phyloP scores from a whole-genome alignment of 331 rosid species.

The Malus hybrid region DNA sequence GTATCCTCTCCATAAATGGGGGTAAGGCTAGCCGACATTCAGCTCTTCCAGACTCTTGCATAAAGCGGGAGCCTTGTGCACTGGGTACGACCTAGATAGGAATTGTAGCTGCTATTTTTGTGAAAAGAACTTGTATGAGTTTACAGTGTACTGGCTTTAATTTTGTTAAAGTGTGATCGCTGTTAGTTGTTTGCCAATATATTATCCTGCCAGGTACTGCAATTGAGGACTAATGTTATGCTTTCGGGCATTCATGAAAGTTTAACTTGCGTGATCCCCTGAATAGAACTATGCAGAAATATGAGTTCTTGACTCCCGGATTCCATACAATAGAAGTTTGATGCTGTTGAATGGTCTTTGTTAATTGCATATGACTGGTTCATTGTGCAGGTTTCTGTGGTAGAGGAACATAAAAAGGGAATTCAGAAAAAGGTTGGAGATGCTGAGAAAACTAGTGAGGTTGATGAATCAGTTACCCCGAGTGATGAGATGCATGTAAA shows the following conservation, averaged over 20 bases:
- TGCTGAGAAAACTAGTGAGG: slow-evolving; percentile 22
- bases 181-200: not conserved
- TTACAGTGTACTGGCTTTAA: not conserved
- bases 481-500: slow-evolving; percentile 23
- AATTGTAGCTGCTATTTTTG: not conserved
- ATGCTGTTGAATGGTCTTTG: not conserved
- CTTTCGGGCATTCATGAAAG: not conserved
- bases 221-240: not conserved
- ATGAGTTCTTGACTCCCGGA: not conserved
- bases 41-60: too few relatives aligned
- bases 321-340: not conserved
- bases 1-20: too few relatives aligned
- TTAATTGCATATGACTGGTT: not conserved
- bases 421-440: slow-evolving; percentile 32
- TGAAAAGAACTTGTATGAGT: not conserved
- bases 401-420: slow-evolving; percentile 61
- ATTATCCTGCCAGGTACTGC: not conserved
- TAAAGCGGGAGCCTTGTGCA: too few relatives aligned
- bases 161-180: not conserved
- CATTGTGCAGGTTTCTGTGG: slow-evolving; percentile 62
- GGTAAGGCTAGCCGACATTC: too few relatives aligned
- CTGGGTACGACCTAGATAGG: not conserved
- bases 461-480: slow-evolving; percentile 17
- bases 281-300: not conserved
- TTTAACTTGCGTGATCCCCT: not conserved